Conservation (phyloP, 768 basidiomycete genomes). For the Pisolithus marmoratus region DNA sequence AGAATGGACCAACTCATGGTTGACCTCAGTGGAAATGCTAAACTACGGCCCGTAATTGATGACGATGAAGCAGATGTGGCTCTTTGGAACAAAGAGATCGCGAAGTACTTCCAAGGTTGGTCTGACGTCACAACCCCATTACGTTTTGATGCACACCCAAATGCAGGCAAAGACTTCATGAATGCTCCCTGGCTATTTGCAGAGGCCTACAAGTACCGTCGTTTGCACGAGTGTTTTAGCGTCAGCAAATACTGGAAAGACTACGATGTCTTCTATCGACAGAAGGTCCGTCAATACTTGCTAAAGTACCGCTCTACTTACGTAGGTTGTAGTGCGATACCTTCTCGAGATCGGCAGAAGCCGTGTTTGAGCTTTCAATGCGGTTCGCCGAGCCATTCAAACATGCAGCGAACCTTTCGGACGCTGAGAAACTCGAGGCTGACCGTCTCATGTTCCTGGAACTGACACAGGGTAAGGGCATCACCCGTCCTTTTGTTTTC, state of each 20-base stretch:
- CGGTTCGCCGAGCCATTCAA: slow-evolving; percentile 86
- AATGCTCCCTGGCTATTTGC: slow-evolving; percentile 96
- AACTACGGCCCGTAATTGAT: slow-evolving; percentile 82
- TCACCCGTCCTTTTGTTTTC: not conserved
- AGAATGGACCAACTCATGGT: slow-evolving; percentile 88
- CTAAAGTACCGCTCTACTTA: slow-evolving; percentile 5
- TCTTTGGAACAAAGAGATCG: slow-evolving; percentile 96
- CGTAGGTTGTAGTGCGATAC: slow-evolving; percentile 68
- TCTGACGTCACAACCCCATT: slow-evolving; percentile 6
- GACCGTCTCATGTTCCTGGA: slow-evolving; percentile 87
- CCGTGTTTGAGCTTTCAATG: slow-evolving; percentile 90
- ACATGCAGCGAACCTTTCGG: slow-evolving; percentile 46
- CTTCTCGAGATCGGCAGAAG: slow-evolving; percentile 86
- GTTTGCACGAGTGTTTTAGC: slow-evolving; percentile 90
- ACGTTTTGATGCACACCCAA: not conserved
- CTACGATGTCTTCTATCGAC: slow-evolving; percentile 94
- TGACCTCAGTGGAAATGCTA: slow-evolving; percentile 78
- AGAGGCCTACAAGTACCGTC: slow-evolving; percentile 89
- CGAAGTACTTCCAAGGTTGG: slow-evolving; percentile 85
- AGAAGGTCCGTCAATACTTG: slow-evolving; percentile 52
- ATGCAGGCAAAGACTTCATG: slow-evolving; percentile 81
- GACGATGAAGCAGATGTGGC: slow-evolving; percentile 90
- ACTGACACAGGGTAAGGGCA: slow-evolving; percentile 71
- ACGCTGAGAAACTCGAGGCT: slow-evolving; percentile 55
- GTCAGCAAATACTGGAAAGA: slow-evolving; percentile 83